Evolutionary conservation across 75 land plant genomes (phyloP).

Genomic region (Pseudotsuga menziesii): DNA sequence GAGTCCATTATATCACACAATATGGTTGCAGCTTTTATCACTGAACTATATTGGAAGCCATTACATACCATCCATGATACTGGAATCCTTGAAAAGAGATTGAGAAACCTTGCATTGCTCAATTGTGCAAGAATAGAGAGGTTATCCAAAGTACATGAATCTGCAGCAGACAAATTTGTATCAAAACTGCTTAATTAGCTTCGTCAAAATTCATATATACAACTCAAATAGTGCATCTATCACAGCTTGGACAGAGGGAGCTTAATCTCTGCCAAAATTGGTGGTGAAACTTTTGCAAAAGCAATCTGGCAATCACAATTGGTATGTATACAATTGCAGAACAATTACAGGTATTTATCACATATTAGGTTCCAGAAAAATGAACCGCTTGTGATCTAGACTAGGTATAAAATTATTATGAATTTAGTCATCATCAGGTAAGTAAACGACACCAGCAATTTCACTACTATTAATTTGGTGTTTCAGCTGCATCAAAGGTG

Average conservation of each 20-base stretch:
- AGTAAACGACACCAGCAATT: background rate
- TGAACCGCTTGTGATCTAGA: conserved; percentile 2
- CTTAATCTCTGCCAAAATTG: background rate
- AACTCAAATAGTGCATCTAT: background rate
- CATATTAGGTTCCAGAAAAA: background rate
- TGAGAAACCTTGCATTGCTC: too few relatives aligned
- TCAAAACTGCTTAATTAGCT: background rate
- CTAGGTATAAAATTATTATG: background rate
- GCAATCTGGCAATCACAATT: background rate
- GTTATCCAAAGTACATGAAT: background rate
- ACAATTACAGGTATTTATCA: background rate
- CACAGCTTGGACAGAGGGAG: background rate
- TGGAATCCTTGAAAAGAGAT: background rate
- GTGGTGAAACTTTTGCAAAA: background rate
- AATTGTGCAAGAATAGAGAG: background rate
- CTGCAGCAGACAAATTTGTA: background rate
- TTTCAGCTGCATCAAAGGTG: background rate
- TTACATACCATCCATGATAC: background rate
- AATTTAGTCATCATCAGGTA: conserved; percentile 1
- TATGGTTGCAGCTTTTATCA: too few relatives aligned
- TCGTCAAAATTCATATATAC: conserved; percentile 5
- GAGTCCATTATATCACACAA: too few relatives aligned
- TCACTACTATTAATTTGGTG: background rate
- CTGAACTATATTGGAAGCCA: too few relatives aligned
- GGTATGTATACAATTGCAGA: background rate